phyloP scores from a whole-genome alignment of 2,329 filamentous ascomycete species.

The Botryosphaeria dothidea region DNA sequence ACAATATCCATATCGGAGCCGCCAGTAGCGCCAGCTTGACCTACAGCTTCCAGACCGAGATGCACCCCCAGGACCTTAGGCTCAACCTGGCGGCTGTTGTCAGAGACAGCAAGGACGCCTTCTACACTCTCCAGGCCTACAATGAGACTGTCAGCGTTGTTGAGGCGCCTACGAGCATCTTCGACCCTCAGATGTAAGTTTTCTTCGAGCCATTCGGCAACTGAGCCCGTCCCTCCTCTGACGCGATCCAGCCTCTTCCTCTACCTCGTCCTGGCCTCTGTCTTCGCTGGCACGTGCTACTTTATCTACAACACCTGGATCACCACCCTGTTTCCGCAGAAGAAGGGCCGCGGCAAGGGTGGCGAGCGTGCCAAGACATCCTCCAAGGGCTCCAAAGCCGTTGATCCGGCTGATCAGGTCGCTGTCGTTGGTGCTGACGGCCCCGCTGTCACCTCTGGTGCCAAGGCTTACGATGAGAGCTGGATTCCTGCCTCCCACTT shows the following conservation, averaged over 20 bases:
- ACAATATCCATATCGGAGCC: conserved; percentile 71
- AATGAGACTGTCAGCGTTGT: conserved; percentile 84
- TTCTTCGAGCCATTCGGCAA: neutral
- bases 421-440: conserved; percentile 70
- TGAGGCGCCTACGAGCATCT: conserved; percentile 85
- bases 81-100: conserved; percentile 77
- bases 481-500: conserved; percentile 93
- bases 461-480: conserved; percentile 82
- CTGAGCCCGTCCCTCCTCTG: neutral
- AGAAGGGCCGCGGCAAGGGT: conserved; percentile 59
- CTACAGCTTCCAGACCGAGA: conserved; percentile 84
- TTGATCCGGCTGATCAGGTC: conserved; percentile 59
- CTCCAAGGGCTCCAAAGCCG: conserved; percentile 61
- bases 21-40: conserved; percentile 75
- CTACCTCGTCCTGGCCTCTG: conserved; percentile 82
- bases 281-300: conserved; percentile 80
- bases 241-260: conserved; percentile 77
- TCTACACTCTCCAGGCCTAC: conserved; percentile 78
- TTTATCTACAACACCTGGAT: conserved; percentile 99
- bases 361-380: conserved; percentile 67
- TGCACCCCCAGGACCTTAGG: conserved; percentile 87
- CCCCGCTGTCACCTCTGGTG: conserved; percentile 66
- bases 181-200: conserved; percentile 91
- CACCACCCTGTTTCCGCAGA: conserved; percentile 91
- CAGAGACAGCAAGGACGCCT: conserved; percentile 62